Evolutionary conservation across 257 asterid species (phyloP).

Genomic region (Hygrophila difformis): DNA sequence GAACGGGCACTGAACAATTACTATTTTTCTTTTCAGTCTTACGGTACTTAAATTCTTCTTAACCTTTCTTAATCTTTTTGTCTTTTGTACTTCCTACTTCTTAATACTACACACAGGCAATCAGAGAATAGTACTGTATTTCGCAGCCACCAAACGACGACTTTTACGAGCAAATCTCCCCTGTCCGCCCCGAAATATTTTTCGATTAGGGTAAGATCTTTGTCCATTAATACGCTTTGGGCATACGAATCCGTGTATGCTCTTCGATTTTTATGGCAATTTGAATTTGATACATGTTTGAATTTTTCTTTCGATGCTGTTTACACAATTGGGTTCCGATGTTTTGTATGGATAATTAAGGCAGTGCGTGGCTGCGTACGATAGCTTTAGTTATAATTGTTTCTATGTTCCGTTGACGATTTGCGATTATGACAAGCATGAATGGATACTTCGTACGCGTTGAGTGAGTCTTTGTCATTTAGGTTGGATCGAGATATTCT

Average conservation of each 20-base stretch:
- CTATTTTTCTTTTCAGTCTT: too few species aligned
- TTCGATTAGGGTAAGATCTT: constrained; percentile 7
- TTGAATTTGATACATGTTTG: neutral
- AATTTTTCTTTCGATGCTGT: neutral
- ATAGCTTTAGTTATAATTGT: too few species aligned
- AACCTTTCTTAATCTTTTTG: too few species aligned
- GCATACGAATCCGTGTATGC: neutral
- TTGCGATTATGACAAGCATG: too few species aligned
- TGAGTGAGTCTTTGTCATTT: too few species aligned
- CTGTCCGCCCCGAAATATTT: neutral
- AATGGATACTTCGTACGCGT: too few species aligned
- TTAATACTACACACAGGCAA: too few species aligned
- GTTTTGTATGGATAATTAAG: neutral
- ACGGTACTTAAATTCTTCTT: too few species aligned
- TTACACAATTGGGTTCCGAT: neutral
- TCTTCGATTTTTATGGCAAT: neutral
- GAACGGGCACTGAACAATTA: too few species aligned
- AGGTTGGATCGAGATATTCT: too few species aligned
- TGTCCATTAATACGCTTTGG: neutral
- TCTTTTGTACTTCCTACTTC: too few species aligned
- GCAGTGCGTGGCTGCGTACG: neutral
- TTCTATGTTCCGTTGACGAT: too few species aligned
- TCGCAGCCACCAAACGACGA: constrained; percentile 5
- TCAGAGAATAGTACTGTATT: neutral
- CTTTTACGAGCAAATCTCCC: neutral